These are phyloP conservation scores for Phytophthora sp. DNA, from an alignment of 352 stramenopile species.

Conservation along the genomic window DNA sequence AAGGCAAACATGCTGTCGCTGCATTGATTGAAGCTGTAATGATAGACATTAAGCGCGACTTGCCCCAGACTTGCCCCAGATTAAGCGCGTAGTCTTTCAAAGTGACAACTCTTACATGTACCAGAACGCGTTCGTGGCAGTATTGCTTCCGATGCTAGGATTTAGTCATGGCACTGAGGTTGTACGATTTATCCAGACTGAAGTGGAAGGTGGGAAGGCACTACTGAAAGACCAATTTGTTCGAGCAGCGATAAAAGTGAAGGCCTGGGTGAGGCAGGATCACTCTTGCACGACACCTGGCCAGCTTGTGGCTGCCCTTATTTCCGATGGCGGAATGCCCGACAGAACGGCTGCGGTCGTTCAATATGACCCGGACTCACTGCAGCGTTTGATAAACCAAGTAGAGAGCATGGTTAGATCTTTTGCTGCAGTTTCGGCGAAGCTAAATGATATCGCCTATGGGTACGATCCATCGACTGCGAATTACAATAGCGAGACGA, in stretches of 20 bases:
- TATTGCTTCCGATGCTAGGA: conserved; percentile 27
- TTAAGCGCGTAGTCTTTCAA: conserved; percentile 27
- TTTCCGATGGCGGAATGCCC: conserved; percentile 20
- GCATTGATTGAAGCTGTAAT: conserved; percentile 38
- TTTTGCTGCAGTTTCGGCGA: background rate
- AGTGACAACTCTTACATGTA: conserved; percentile 38
- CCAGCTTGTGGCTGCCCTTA: conserved; percentile 22
- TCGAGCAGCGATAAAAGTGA: conserved; percentile 12
- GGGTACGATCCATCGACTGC: background rate
- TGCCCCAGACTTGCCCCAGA: conserved; percentile 23
- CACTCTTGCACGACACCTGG: conserved; percentile 20
- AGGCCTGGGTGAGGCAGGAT: conserved; percentile 12
- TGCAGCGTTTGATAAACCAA: background rate
- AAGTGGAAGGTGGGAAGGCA: conserved; percentile 34
- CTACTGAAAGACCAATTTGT: conserved; percentile 31
- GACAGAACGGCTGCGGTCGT: conserved; percentile 36
- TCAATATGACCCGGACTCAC: conserved; percentile 2
- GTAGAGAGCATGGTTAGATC: background rate
- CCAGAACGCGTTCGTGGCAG: conserved; percentile 19
- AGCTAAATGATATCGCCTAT: background rate
- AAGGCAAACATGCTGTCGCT: background rate
- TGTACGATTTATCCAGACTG: conserved; percentile 31
- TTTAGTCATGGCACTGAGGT: conserved; percentile 11
- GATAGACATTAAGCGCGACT: conserved; percentile 14
- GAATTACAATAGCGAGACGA: background rate